Evolutionary conservation across 768 basidiomycete species (phyloP), one percentile per base, ranked within the genome.

Genomic region (Leccinum pellstonianum): DNA sequence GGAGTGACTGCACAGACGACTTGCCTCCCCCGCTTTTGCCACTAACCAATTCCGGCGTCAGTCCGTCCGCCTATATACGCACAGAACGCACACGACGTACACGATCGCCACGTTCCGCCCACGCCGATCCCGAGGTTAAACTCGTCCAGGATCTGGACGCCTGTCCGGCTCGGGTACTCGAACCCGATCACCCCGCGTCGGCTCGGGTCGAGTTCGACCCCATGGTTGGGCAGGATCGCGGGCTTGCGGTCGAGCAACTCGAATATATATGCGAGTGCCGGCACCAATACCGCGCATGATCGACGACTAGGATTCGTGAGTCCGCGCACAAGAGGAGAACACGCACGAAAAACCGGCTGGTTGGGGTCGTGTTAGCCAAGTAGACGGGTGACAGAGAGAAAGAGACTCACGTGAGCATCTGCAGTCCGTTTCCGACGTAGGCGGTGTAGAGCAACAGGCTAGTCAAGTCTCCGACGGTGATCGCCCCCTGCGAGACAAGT

Each of bases 241-340:
- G 95, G 91, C 31, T 78, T 75, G 49, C 93, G 85, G 66, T 93
- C 93, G 10, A 98, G 79, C 15, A 98, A 84, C 63, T 95, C 93
- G 72, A 98, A 98, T n/a, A 98, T 88, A 98, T n/a, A 98, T 88
- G 21, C 96, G 89, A 0, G 85, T 83, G 17, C 93, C 93, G 1
- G 96, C 95, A 58, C 96, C 96, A 54, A 98, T 86, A 56, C 93
- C 96, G 55, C 93, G 93, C 96, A 98, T 98, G 57, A 98, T 87
- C 43, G 93, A 95, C 10, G 92, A 84, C 91, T 93, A 25, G 21
- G 19, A 25, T 47, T 37, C 19, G 54, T 64, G 25, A 62, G 52
- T 41, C 14, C 5, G 6, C 14, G 1, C 17, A 27, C 19, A 5
- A 8, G 23, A 19, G 6, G 1, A 21, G 11, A 66, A 61, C 43